Conservation (phyloP, 1,284 basidiomycete genomes). For the Papiliotrema flavescens region DNA sequence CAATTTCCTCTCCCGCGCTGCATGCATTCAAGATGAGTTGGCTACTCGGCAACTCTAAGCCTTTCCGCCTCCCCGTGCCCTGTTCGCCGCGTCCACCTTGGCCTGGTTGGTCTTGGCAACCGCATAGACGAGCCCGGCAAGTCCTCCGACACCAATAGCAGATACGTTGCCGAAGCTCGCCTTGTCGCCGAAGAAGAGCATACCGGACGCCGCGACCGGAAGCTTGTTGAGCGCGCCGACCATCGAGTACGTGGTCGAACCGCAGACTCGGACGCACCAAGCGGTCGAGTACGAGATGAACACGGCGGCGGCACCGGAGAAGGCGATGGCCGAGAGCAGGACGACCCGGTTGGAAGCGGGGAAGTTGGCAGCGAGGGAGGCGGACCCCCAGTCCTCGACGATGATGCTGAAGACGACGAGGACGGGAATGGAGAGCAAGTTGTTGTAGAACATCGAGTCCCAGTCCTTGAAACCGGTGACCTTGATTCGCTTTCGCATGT, state of each 20-base stretch:
- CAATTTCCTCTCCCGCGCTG: too few species aligned
- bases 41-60: slow-evolving; percentile 8
- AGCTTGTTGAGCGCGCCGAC: slow-evolving; percentile 98
- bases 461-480: slow-evolving; percentile 96
- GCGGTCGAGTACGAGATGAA: slow-evolving; percentile 98
- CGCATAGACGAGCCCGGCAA: slow-evolving; percentile 85
- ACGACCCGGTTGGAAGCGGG: slow-evolving; percentile 75
- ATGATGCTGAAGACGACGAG: slow-evolving; percentile 77
- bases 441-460: slow-evolving; percentile 99
- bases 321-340: slow-evolving; percentile 82
- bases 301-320: slow-evolving; percentile 94
- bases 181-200: slow-evolving; percentile 91
- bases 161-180: slow-evolving; percentile 83
- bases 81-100: slow-evolving; percentile 37
- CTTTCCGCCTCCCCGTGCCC: slow-evolving; percentile 27
- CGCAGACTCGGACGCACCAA: slow-evolving; percentile 95
- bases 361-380: slow-evolving; percentile 80
- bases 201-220: slow-evolving; percentile 91
- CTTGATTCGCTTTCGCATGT: slow-evolving; percentile 98
- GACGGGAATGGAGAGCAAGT: slow-evolving; percentile 89
- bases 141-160: slow-evolving; percentile 83
- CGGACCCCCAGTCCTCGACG: slow-evolving; percentile 84
- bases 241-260: slow-evolving; percentile 97
- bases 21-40: too few species aligned
- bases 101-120: slow-evolving; percentile 64